Evolutionary conservation across 2,329 filamentous ascomycete genomes (phyloP).

Genomic region (Colletotrichum noveboracense): DNA sequence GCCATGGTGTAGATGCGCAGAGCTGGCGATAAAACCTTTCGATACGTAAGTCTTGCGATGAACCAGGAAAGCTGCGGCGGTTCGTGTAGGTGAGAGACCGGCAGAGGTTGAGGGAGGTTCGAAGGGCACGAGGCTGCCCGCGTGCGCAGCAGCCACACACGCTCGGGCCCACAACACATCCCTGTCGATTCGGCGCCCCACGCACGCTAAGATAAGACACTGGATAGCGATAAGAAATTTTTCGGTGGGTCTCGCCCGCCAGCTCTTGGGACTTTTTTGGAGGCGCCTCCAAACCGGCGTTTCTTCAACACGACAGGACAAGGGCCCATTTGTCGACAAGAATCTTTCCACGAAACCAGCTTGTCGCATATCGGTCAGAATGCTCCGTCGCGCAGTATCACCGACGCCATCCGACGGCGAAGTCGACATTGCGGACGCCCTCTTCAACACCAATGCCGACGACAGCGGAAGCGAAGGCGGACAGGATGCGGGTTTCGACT

Average conservation of each 20-base stretch:
- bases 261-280: background rate
- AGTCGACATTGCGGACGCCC: slow-evolving; percentile 83
- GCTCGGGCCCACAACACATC: background rate
- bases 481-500: slow-evolving; percentile 44
- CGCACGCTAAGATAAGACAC: slow-evolving; percentile 18
- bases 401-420: slow-evolving; percentile 88
- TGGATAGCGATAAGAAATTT: slow-evolving; percentile 22
- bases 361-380: slow-evolving; percentile 38
- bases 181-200: background rate
- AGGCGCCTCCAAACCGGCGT: background rate
- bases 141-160: background rate
- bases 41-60: background rate
- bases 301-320: background rate
- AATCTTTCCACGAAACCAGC: background rate
- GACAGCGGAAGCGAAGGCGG: slow-evolving; percentile 49
- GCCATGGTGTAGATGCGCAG: slow-evolving; percentile 36
- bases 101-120: background rate
- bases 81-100: background rate
- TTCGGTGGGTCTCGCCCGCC: slow-evolving; percentile 5
- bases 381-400: slow-evolving; percentile 77
- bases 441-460: slow-evolving; percentile 62
- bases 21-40: background rate
- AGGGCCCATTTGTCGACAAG: background rate
- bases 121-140: slow-evolving; percentile 5
- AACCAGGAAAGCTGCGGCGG: background rate